Conservation (phyloP, 331 rosid genomes). For the Arachis monticola region DNA sequence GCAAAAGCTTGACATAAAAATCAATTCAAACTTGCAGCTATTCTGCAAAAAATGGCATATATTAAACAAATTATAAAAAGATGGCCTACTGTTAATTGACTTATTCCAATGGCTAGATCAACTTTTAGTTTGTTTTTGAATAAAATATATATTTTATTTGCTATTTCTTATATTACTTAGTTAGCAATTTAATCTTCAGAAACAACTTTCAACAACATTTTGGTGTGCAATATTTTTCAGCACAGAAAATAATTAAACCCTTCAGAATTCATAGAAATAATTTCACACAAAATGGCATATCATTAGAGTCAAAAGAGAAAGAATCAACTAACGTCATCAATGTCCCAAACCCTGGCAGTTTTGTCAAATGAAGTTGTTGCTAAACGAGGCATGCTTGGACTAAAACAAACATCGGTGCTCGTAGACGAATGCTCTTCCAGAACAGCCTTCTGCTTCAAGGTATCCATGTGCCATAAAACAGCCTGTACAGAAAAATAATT, state of each 20-base stretch:
- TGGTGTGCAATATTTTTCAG: background rate
- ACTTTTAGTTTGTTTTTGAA: too few relatives aligned
- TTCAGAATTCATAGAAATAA: background rate
- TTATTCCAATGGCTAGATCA: too few relatives aligned
- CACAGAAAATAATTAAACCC: conserved; percentile 16
- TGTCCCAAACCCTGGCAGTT: conserved; percentile 99
- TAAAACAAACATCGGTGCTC: conserved; percentile 94
- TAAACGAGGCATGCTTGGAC: conserved; percentile 84
- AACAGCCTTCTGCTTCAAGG: conserved; percentile 68
- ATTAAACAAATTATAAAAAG: too few relatives aligned
- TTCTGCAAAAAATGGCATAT: too few relatives aligned
- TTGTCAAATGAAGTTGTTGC: conserved; percentile 97
- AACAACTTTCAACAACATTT: background rate
- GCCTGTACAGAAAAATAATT: conserved; percentile 61
- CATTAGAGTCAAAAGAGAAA: conserved; percentile 9
- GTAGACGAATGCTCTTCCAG: conserved; percentile 87
- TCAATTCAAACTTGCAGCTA: too few relatives aligned
- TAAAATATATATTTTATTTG: too few relatives aligned
- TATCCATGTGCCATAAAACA: conserved; percentile 85
- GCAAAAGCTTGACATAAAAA: too few relatives aligned
- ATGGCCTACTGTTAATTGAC: too few relatives aligned
- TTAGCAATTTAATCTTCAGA: background rate
- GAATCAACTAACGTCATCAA: conserved; percentile 77
- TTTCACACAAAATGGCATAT: conserved; percentile 1
- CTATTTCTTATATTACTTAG: background rate